Conservation (phyloP, 2,329 filamentous ascomycete species). For the Stemphylium lycopersici region DNA sequence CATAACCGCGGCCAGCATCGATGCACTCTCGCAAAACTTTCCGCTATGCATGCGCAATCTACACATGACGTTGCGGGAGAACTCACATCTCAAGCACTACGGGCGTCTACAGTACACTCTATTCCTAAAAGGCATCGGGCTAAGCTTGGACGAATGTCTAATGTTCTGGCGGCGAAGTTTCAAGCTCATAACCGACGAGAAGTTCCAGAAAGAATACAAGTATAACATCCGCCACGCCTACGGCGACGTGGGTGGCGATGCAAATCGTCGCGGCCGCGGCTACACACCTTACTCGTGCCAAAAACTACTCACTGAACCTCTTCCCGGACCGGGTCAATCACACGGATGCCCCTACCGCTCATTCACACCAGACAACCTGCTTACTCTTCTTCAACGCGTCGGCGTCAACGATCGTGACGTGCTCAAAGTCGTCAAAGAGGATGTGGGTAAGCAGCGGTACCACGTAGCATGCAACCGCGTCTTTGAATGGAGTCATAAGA, state of each 20-base stretch:
- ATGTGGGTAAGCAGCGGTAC: slow-evolving; percentile 85
- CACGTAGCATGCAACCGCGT: slow-evolving; percentile 97
- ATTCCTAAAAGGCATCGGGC: slow-evolving; percentile 93
- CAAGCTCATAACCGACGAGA: slow-evolving; percentile 86
- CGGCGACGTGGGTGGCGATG: slow-evolving; percentile 92
- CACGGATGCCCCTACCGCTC: slow-evolving; percentile 98
- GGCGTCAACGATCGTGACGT: slow-evolving; percentile 81
- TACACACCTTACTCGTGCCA: slow-evolving; percentile 94
- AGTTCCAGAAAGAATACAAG: slow-evolving; percentile 95
- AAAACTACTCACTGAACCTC: slow-evolving; percentile 88
- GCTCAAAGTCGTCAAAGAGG: slow-evolving; percentile 81
- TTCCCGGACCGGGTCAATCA: slow-evolving; percentile 82
- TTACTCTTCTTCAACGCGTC: slow-evolving; percentile 73
- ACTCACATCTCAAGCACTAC: slow-evolving; percentile 90
- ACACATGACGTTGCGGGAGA: slow-evolving; percentile 82
- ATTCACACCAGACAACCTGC: slow-evolving; percentile 86
- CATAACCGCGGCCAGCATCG: slow-evolving; percentile 67
- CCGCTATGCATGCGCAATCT: slow-evolving; percentile 94
- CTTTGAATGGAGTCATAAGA: slow-evolving; percentile 84
- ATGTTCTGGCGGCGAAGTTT: slow-evolving; percentile 90
- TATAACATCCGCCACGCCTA: slow-evolving; percentile 97
- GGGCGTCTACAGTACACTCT: slow-evolving; percentile 93
- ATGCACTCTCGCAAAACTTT: slow-evolving; percentile 78
- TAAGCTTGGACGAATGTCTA: slow-evolving; percentile 89
- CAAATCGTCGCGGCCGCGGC: slow-evolving; percentile 82